Evolutionary conservation across 441 rosid genomes (phyloP).

Genomic region (Mallotus repandus): DNA sequence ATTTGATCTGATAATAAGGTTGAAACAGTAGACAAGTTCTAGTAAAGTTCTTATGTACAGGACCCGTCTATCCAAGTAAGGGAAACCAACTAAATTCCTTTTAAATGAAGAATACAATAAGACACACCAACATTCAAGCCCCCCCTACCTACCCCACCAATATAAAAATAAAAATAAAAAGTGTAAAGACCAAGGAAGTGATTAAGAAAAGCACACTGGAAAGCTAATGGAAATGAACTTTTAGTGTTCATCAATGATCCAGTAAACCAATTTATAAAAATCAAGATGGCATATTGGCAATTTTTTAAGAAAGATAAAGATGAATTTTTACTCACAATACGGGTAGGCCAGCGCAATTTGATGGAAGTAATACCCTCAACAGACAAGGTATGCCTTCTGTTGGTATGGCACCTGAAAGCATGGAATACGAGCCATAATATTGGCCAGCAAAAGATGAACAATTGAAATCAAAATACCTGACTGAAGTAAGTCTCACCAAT

Average conservation of each 20-base stretch:
- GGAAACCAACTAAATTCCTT: background rate
- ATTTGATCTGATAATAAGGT: background rate
- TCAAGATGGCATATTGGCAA: background rate
- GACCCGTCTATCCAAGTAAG: background rate
- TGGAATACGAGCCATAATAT: slow-evolving; percentile 2
- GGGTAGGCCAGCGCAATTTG: slow-evolving; percentile 79
- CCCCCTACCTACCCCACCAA: background rate
- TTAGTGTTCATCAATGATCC: background rate
- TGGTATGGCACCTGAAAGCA: slow-evolving; percentile 72
- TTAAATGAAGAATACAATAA: background rate
- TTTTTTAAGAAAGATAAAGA: background rate
- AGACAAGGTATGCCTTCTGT: slow-evolving; percentile 98
- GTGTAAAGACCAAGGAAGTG: background rate
- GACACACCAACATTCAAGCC: background rate
- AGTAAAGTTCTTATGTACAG: background rate
- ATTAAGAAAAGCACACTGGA: too few species aligned
- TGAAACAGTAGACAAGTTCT: background rate
- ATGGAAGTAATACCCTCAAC: slow-evolving; percentile 91
- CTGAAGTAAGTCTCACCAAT: slow-evolving; percentile 58
- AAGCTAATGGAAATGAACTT: too few species aligned
- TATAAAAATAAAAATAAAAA: too few species aligned
- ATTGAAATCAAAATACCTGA: slow-evolving; percentile 20
- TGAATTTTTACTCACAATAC: slow-evolving; percentile 54
- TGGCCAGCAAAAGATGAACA: slow-evolving; percentile 8
- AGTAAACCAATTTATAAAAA: background rate